A percentile compares a stretch with the other conserved stretches of the same genome.
Evolutionary conservation across 495 filamentous ascomycete genomes (phyloP).

Genomic region (Tuber indicum): DNA sequence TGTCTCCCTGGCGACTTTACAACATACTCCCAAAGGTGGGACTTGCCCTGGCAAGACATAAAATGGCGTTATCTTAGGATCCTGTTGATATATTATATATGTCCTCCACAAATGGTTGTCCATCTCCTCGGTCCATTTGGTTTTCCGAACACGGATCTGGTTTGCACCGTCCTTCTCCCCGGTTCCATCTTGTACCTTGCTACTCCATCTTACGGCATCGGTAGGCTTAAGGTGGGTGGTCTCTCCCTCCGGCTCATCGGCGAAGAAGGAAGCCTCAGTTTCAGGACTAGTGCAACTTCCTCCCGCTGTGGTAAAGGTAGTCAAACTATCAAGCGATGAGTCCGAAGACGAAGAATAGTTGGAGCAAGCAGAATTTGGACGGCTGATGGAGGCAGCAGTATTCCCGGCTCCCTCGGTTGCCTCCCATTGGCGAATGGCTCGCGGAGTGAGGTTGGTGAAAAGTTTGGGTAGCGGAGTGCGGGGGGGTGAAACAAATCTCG

Average conservation of each 20-base stretch:
- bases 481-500: slow-evolving; percentile 50
- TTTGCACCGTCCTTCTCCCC: slow-evolving; percentile 10
- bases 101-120: slow-evolving; percentile 89
- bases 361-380: slow-evolving; percentile 57
- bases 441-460: slow-evolving; percentile 44
- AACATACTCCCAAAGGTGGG: slow-evolving; percentile 82
- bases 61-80: slow-evolving; percentile 89
- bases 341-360: slow-evolving; percentile 62
- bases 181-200: background rate
- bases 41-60: slow-evolving; percentile 78
- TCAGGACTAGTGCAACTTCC: slow-evolving; percentile 66
- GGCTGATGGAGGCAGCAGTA: slow-evolving; percentile 46
- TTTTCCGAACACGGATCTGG: slow-evolving; percentile 31
- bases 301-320: slow-evolving; percentile 58
- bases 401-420: slow-evolving; percentile 36
- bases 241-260: slow-evolving; percentile 4
- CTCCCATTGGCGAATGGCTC: slow-evolving; percentile 38
- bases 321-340: slow-evolving; percentile 59
- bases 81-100: slow-evolving; percentile 78
- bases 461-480: slow-evolving; percentile 60
- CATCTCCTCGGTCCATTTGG: slow-evolving; percentile 77
- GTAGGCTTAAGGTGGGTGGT: background rate
- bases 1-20: slow-evolving; percentile 78
- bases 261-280: slow-evolving; percentile 18
- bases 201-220: background rate